Evolutionary conservation across 495 filamentous ascomycete genomes (phyloP), one percentile per base, ranked within the genome.

Genomic region (Paragyromitra xinjiangensis): DNA sequence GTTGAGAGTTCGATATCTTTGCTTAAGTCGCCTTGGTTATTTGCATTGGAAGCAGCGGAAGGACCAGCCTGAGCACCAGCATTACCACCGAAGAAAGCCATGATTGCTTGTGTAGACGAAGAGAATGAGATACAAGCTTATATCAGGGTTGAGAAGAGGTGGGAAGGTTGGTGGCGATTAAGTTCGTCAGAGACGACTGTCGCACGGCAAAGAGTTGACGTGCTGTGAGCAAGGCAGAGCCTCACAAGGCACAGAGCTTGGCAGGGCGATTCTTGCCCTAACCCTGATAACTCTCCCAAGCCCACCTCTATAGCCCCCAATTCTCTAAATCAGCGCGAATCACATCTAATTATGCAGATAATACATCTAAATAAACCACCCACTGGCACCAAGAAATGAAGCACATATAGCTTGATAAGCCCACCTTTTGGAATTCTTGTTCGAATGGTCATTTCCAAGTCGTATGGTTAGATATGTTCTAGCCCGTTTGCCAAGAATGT

Each of bases 1-100:
- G 89, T 88, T 70, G 85, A 88, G 37, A 99, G 84, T 44, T 90
- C 85, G 64, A 97, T 90, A 84, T 99, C 95, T 83, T 95, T 93
- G 77, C 91, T 93, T 64, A 95, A 90, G 78, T 99, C 95, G 53
- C 95, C 95, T 6, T 93, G 90, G 12, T 94, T 95, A 78, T 92
- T 91, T 68, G 88, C 86, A 65, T 88, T 81, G 40, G 85, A 79
- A 61, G 86, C 83, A 37, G 88, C 78, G 51, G 86, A 73, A 44
- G 74, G 74, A 11, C 74, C 74, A 24, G 74, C 51, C 81, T 68
- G 88, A 62, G 77, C 64, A 12, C 56, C 44, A 11, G 77, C 34
- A 16, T 71, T 79, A 53, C 67, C 51, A 26, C 64, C 61, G 16
- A 78, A 79, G 29, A 79, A 77, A 61, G 77, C 73, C 77, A 79